A percentile compares a stretch with the other conserved stretches of the same genome.
Conservation (phyloP, 2,329 filamentous ascomycete genomes). For the Microsporum canis region DNA sequence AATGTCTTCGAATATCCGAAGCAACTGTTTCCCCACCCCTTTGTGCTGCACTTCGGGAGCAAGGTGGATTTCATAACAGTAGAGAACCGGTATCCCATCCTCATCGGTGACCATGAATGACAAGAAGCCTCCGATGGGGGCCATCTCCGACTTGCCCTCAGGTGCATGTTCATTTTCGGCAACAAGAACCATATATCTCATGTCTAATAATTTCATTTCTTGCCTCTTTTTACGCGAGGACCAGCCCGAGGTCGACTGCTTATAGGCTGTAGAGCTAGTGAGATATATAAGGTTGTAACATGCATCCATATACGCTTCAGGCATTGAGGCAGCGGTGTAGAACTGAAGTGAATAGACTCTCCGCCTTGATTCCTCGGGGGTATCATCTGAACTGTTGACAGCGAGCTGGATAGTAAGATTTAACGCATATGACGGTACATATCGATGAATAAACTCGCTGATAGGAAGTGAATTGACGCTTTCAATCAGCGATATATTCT, state of each 20-base stretch:
- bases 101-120: conserved; percentile 50
- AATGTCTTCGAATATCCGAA: conserved; percentile 39
- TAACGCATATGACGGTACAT: conserved; percentile 19
- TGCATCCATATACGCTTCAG: conserved; percentile 32
- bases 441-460: conserved; percentile 28
- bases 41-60: conserved; percentile 32
- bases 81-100: conserved; percentile 46
- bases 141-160: not conserved
- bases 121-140: conserved; percentile 33
- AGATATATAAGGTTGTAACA: conserved; percentile 44
- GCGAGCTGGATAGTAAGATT: conserved; percentile 11
- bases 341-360: conserved; percentile 20
- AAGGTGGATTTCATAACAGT: conserved; percentile 54
- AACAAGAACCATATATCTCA: conserved; percentile 47
- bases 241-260: conserved; percentile 44
- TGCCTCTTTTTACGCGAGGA: conserved; percentile 40
- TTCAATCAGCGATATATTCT: conserved; percentile 25
- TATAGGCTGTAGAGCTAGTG: conserved; percentile 45
- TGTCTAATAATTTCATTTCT: conserved; percentile 49
- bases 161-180: not conserved
- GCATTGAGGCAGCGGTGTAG: conserved; percentile 29
- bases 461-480: conserved; percentile 32
- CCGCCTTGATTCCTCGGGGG: not conserved
- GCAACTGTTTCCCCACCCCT: conserved; percentile 43
- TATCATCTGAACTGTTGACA: not conserved